Base-by-base conservation (phyloP, 106 monocot genomes). In the Gastrodia elata region DNA sequence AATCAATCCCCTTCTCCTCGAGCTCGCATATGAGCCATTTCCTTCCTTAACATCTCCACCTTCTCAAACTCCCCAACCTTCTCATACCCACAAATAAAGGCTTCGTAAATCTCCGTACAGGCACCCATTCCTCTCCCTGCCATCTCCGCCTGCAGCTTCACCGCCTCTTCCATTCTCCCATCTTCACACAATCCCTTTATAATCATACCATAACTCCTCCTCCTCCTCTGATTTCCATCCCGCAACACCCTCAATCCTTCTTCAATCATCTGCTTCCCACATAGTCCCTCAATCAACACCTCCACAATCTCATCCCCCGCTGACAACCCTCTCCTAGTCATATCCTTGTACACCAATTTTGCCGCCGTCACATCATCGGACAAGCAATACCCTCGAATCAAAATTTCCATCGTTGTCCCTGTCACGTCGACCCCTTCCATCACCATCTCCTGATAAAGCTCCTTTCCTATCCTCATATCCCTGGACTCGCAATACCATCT, bases 131-230 rank as follows among this genome's bases (percentile, higher is more conserved):
- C 89, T 74, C 58, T 85, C 15, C 87, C 89, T 0, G 84, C 87
- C 93, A 93, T 93, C 81, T 93, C 86, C 2, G 86, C 82, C 77
- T 93, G 92, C 32, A 93, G 73, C 81, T 79, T 82, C 69, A 67
- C 0, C 25, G 87, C 93, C 70, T 74, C 77, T 42, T 89, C 83
- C 81, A 89, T 32, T 59, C 76, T 73, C 59, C 89, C 89, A 28
- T 61, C 65, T 9, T 65, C 58, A 36, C 93, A 93, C 10, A 93
- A 78, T n/a, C 87, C 89, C 70, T 76, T 73, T 6, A 93, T 84
- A 75, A 93, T 38, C 26, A 39, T 18, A 75, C 74, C 70, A 41
- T 85, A 93, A 68, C 79, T 81, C 59, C 28, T 80, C 59, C 28
- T 73, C 79, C 83, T 24, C 68, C 77, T 85, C 70, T 39, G 71